Evolutionary conservation across 257 asterid genomes (phyloP), one percentile per base, ranked within the genome.

Genomic region (Solanum ahanhuiri): DNA sequence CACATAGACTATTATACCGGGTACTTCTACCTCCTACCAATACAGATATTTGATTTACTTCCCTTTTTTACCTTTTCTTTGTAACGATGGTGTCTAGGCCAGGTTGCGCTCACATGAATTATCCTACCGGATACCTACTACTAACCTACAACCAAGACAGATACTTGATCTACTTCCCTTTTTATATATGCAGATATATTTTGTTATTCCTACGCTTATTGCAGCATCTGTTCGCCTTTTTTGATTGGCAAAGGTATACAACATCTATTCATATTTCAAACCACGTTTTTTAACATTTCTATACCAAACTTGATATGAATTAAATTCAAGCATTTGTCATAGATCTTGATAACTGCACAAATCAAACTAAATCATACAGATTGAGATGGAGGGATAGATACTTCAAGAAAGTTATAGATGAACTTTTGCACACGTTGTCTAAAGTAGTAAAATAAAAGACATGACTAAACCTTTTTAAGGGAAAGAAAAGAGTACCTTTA

Each of bases 401-500:
- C 39, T 43, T 43, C 43, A 81, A 3, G 84, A 48, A 48, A 79
- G 66, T 9, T 48, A 17, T 45, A 17, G 66, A 79, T 28, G 41
- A 9, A 79, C 28, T 48, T 7, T 8, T 43, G 58, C 23, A 43
- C 37, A 28, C 20, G 66, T 79, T 79, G 3, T 45, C 41, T 45
- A 81, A 25, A 81, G 30, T 18, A 81, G 67, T 81, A 17, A 67
- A 14, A 28, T 1, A 18, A 43, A 8, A 28, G 67, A 9, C 84
- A 81, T 48, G 69, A 18, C 7, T 10, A 48, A 79, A 89, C 64
- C n/a, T 11, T 33, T 22, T 48, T 72, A 81, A 41, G 66, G 73
- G 41, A 87, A 67, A 25, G 7, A 71, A 87, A 72, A 85, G 15
- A 66, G 1, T 93, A 97, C 99, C 98, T 93, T 97, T 82, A 97